Evolutionary conservation across 768 basidiomycete species (phyloP).

Genomic region (Serendipita indica): DNA sequence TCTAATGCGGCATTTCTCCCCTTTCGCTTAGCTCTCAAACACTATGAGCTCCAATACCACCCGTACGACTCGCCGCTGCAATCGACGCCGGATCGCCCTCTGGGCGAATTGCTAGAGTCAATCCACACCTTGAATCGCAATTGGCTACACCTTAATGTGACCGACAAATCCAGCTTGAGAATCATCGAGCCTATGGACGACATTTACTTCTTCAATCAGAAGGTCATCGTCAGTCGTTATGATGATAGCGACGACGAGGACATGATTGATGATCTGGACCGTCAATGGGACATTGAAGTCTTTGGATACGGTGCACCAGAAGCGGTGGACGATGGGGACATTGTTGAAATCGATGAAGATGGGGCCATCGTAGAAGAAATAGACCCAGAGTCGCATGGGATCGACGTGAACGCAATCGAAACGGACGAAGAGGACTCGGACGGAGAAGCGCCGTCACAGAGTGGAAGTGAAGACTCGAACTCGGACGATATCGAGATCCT

Average conservation of each 20-base stretch:
- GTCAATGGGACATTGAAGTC: not conserved
- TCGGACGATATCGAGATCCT: not conserved
- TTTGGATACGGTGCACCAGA: not conserved
- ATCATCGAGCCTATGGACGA: not conserved
- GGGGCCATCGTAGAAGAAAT: constrained; percentile 7
- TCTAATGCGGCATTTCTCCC: not conserved
- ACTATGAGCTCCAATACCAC: not conserved
- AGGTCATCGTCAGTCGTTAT: not conserved
- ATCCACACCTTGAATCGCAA: not conserved
- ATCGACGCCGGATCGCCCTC: not conserved
- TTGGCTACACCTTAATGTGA: constrained; percentile 1
- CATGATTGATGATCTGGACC: not conserved
- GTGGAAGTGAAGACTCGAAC: not conserved
- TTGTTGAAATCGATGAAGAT: constrained; percentile 3
- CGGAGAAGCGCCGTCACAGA: not conserved
- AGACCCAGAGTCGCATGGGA: not conserved
- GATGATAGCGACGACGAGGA: constrained; percentile 2
- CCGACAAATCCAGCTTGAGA: not conserved
- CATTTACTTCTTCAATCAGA: not conserved
- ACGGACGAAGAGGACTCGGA: constrained; percentile 2
- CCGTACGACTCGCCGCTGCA: constrained; percentile 2
- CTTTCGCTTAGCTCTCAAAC: not conserved
- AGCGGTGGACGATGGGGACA: not conserved
- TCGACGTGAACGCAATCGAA: constrained; percentile 5
- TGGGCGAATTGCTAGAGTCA: not conserved